These are phyloP conservation scores for Yarrowia deformans DNA, from an alignment of 805 yeast species.

Conservation along the genomic window DNA sequence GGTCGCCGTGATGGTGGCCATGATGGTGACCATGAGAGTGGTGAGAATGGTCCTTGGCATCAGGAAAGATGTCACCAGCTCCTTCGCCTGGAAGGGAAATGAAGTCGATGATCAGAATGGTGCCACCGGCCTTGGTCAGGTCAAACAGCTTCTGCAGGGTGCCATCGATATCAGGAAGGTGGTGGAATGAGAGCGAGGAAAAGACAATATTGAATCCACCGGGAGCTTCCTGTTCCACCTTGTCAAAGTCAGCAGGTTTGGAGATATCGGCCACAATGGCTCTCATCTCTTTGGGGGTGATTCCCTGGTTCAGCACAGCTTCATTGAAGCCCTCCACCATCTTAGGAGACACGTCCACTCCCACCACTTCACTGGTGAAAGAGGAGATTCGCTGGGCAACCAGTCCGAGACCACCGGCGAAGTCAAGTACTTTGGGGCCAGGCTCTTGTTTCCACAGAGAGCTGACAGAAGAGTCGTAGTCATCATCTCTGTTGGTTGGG, in stretches of 20 bases:
- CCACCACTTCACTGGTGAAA: slow-evolving; percentile 43
- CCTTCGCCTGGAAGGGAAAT: slow-evolving; percentile 8
- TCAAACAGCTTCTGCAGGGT: slow-evolving; percentile 41
- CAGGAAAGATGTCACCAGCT: neutral
- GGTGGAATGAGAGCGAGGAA: slow-evolving; percentile 46
- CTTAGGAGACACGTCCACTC: slow-evolving; percentile 45
- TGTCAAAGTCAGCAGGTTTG: slow-evolving; percentile 19
- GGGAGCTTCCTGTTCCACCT: slow-evolving; percentile 17
- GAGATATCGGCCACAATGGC: slow-evolving; percentile 42
- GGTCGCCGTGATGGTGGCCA: neutral
- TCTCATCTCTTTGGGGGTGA: slow-evolving; percentile 42
- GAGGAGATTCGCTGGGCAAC: slow-evolving; percentile 43
- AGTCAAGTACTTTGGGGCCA: slow-evolving; percentile 44
- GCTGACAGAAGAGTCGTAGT: slow-evolving; percentile 6
- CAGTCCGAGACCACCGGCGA: slow-evolving; percentile 47
- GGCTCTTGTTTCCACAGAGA: slow-evolving; percentile 3
- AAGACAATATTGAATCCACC: slow-evolving; percentile 44
- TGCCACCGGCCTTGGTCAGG: slow-evolving; percentile 43
- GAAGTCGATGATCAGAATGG: slow-evolving; percentile 25
- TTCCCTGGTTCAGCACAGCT: slow-evolving; percentile 44
- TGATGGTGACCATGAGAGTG: slow-evolving; percentile 14
- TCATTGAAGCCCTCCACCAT: slow-evolving; percentile 44
- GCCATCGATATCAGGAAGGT: slow-evolving; percentile 42
- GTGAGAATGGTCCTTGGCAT: slow-evolving; percentile 9
- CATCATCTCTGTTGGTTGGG: neutral